A percentile compares a stretch with the other conserved stretches of the same genome.
Conservation (phyloP, 2,329 filamentous ascomycete species). For the Cryphonectria japonica region DNA sequence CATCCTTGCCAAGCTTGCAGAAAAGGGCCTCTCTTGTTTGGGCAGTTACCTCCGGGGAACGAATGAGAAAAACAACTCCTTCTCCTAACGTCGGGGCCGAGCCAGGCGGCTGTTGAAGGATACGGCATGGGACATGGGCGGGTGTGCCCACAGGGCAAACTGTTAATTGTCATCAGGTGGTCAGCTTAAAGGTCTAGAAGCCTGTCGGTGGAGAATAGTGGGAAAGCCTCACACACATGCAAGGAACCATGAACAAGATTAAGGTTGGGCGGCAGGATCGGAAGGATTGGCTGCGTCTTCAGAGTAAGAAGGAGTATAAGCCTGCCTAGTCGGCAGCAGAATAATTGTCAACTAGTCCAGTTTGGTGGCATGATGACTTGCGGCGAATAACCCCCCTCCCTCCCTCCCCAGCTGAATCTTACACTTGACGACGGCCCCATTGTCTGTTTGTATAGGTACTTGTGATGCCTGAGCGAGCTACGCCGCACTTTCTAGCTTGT, state of each 20-base stretch:
- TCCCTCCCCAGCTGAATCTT: background rate
- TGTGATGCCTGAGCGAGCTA: background rate
- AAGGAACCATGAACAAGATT: background rate
- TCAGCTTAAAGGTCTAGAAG: background rate
- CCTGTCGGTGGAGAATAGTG: background rate
- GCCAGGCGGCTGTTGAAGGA: background rate
- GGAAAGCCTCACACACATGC: background rate
- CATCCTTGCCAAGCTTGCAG: background rate
- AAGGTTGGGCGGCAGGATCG: background rate
- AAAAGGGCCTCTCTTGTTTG: background rate
- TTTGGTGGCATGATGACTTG: background rate
- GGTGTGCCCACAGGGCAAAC: background rate
- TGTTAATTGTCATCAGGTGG: background rate
- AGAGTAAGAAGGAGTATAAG: background rate
- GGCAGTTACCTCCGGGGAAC: background rate
- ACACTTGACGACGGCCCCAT: background rate
- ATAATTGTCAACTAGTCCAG: background rate
- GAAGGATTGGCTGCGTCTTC: background rate
- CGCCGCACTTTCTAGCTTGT: background rate
- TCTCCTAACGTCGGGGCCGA: background rate
- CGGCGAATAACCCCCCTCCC: background rate
- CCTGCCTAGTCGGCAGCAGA: background rate
- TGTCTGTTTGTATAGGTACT: background rate
- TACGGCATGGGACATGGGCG: background rate
- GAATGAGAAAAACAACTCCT: background rate